Evolutionary conservation across 768 basidiomycete genomes (phyloP).

Genomic region (Podaxis sp.): DNA sequence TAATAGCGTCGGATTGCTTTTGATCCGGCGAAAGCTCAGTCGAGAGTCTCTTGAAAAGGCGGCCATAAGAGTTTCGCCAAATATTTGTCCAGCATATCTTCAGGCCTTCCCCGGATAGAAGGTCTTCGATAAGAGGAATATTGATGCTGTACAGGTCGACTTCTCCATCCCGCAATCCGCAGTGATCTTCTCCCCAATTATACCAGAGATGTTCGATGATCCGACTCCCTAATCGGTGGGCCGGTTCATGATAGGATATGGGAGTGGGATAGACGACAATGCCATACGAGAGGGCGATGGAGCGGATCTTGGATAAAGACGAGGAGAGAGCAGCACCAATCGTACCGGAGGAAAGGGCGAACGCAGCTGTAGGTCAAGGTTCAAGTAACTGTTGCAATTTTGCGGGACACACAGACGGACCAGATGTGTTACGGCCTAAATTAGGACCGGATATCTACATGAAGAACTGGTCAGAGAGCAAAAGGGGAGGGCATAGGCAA

Average conservation of each 20-base stretch:
- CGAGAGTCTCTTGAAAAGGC: constrained; percentile 63
- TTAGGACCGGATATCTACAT: constrained; percentile 82
- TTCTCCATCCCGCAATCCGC: constrained; percentile 55
- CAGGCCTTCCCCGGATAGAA: constrained; percentile 58
- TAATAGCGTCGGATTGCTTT: constrained; percentile 23
- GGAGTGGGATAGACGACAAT: constrained; percentile 73
- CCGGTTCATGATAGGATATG: constrained; percentile 56
- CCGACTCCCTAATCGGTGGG: constrained; percentile 62
- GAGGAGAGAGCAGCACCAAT: constrained; percentile 89
- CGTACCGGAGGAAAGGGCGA: constrained; percentile 88
- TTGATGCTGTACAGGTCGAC: constrained; percentile 88
- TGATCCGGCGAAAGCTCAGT: constrained; percentile 17
- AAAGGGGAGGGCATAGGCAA: neutral
- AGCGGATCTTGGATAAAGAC: constrained; percentile 63
- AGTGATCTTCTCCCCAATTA: constrained; percentile 77
- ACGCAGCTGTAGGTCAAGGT: constrained; percentile 56
- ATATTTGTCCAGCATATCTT: constrained; percentile 78
- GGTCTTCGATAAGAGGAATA: constrained; percentile 73
- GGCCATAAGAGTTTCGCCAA: constrained; percentile 84
- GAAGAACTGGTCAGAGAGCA: neutral
- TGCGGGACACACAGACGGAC: constrained; percentile 34
- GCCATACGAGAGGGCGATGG: constrained; percentile 89
- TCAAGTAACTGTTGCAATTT: constrained; percentile 6
- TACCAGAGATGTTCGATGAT: constrained; percentile 77
- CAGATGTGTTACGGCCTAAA: constrained; percentile 79